Base-by-base conservation (phyloP, 2,329 filamentous ascomycete species). In the Capronia americana region DNA sequence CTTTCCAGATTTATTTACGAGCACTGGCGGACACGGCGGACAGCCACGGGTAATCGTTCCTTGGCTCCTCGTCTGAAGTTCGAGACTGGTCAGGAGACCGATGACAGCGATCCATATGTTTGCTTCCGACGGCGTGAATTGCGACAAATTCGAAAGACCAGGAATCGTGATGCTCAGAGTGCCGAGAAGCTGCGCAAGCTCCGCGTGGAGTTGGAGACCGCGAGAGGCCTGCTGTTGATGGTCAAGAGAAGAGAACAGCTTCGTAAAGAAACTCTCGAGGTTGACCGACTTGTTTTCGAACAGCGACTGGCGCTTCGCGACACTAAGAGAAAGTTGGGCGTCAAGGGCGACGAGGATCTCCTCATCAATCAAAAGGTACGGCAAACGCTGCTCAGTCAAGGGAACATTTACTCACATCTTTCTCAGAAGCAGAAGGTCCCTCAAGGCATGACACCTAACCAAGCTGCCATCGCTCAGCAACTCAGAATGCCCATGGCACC, bases 81-180 rank as follows among this genome's bases (percentile, higher is more conserved):
- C 71, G 95, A 99, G 81, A 96, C 90, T 55, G 92, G 95, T 70
- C 91, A 92, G 76, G 94, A 98, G 71, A 96, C 90, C 68, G 95
- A 99, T 78, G 95, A 99, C 77, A 88, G 92, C 74, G 95, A 99
- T 79, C 95, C 95, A 57, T 99, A 97, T 80, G 93, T 99, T 74
- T 99, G 95, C 80, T 99, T 99, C 86, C 88, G 95, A 76, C 89
- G 95, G 73, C 91, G 95, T 70, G 95, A 99, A 79, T 92, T 96
- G 55, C 90, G 95, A 65, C 92, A 96, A 77, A 94, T 93, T 57
- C 91, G 95, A 73, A 99, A 98, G 82, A 99, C 95, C 44, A 87
- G 95, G 75, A 92, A 92, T 72, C 89, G 95, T 75, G 95, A 99
- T 82, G 92, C 92, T 41, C 94, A 97, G 79, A 92, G 94, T 74